These are phyloP conservation scores for Teunomyces panamensis DNA, from an alignment of 805 yeast genomes.

Conservation along the genomic window DNA sequence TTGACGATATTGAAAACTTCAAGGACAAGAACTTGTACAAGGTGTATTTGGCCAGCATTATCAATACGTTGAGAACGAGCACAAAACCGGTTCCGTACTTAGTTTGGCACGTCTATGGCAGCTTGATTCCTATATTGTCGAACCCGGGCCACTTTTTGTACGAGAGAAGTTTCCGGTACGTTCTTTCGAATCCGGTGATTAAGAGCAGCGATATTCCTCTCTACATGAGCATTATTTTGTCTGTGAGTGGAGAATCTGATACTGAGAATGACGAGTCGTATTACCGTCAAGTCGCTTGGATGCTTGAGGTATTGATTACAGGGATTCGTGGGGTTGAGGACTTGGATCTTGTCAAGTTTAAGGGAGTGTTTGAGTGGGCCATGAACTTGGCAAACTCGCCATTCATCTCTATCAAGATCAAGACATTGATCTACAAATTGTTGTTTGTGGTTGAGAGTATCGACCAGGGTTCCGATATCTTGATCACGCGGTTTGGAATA, in stretches of 20 bases:
- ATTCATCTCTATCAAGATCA: constrained; percentile 39
- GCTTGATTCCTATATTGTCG: constrained; percentile 52
- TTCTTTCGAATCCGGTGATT: constrained; percentile 53
- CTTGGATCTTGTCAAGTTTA: constrained; percentile 48
- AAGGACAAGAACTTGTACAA: constrained; percentile 58
- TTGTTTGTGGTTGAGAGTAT: constrained; percentile 48
- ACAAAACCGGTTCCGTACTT: constrained; percentile 37
- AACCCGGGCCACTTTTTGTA: constrained; percentile 75
- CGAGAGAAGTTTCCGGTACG: constrained; percentile 66
- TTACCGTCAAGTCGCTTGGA: constrained; percentile 65
- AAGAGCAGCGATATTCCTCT: constrained; percentile 45
- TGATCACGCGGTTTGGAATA: constrained; percentile 56
- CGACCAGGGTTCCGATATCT: constrained; percentile 54
- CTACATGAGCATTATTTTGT: constrained; percentile 34
- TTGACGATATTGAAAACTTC: constrained; percentile 38
- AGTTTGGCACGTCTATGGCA: constrained; percentile 54
- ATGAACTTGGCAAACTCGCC: constrained; percentile 55
- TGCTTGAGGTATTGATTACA: constrained; percentile 45
- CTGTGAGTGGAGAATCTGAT: constrained; percentile 20
- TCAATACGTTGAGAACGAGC: constrained; percentile 31
- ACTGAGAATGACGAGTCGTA: constrained; percentile 46
- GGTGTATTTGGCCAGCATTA: constrained; percentile 48
- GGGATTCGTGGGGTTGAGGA: constrained; percentile 52
- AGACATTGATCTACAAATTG: constrained; percentile 38
- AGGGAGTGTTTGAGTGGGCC: constrained; percentile 66